Base-by-base conservation (phyloP, 2,329 filamentous ascomycete species). In the Periglandula ipomoeae region DNA sequence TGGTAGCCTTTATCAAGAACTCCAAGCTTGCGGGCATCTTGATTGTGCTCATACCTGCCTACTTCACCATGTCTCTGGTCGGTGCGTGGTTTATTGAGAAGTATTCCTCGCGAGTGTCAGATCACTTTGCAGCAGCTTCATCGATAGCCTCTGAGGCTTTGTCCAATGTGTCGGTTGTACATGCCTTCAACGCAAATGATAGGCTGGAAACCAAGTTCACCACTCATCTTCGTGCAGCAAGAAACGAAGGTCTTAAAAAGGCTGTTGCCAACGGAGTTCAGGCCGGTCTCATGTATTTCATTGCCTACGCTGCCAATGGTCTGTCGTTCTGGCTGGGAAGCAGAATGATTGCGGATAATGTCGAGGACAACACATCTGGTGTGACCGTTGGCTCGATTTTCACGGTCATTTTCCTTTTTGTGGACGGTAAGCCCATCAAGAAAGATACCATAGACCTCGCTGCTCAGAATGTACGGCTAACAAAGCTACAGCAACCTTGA, bases 281-380 rank as follows among this genome's bases (percentile, higher is more conserved):
- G 57, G 70, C 76, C 7, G 81, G 80, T n/a, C 58, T 79, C n/a
- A 62, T 84, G 17, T 85, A 83, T 58, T 84, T 85, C 56, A 73
- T 84, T 50, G 78, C 80, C 3, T 84, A 82, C 54, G 70, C 77
- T 2, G 79, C 79, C 5, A 84, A 82, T 56, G 81, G 75, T 7
- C 63, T 85, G 10, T 81, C 81, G 0, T 84, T 84, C 57, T 85
- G 79, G 78, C 75, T 82, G 60, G 82, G 81, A 40, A 80, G 76
- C 53, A 68, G 64, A 38, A 32, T 48, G 50, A 63, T 66, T 34
- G 62, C 62, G 2, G 56, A 62, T 67, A 2, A 62, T 69, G 6
- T 58, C 60, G 23, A 51, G 59, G n/a, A n/a, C n/a, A n/a, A n/a
- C n/a, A n/a, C n/a, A 59, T 50, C 64, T 8, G 70, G 68, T 3